These are phyloP conservation scores for Phytophthora megakarya DNA, from an alignment of 352 stramenopile genomes.

Conservation along the genomic window DNA sequence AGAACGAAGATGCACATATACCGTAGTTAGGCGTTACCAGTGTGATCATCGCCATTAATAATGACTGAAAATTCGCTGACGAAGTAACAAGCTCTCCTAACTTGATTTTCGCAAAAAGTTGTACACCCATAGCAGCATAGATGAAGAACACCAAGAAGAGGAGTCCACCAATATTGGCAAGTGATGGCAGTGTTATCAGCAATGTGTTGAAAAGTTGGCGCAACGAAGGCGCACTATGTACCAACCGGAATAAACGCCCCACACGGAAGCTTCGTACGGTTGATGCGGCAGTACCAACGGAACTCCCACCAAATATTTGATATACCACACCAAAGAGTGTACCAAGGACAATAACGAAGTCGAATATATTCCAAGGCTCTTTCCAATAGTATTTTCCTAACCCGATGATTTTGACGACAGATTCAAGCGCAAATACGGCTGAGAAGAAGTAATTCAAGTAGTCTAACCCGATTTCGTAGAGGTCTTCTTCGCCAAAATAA, in stretches of 20 bases:
- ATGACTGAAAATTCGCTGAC: slow-evolving; percentile 87
- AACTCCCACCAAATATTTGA: slow-evolving; percentile 45
- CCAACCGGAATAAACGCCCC: slow-evolving; percentile 69
- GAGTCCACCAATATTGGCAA: slow-evolving; percentile 87
- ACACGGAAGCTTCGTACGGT: slow-evolving; percentile 87
- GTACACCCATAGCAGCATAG: slow-evolving; percentile 88
- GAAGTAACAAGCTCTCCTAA: slow-evolving; percentile 67
- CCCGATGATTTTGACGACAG: slow-evolving; percentile 79
- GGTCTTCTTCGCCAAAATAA: slow-evolving; percentile 83
- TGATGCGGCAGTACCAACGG: slow-evolving; percentile 56
- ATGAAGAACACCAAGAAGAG: slow-evolving; percentile 93
- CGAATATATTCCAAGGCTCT: slow-evolving; percentile 85
- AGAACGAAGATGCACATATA: too few species aligned
- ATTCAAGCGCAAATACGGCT: slow-evolving; percentile 83
- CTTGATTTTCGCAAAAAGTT: slow-evolving; percentile 90
- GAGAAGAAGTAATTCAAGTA: slow-evolving; percentile 85
- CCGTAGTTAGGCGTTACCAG: slow-evolving; percentile 33
- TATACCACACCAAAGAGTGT: slow-evolving; percentile 62
- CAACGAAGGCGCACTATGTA: slow-evolving; percentile 77
- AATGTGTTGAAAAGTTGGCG: slow-evolving; percentile 90
- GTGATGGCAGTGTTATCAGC: slow-evolving; percentile 80
- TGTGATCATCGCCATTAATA: slow-evolving; percentile 74
- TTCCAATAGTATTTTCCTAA: slow-evolving; percentile 85
- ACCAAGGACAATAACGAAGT: slow-evolving; percentile 66
- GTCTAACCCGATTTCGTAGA: slow-evolving; percentile 64